A percentile compares a stretch with the other conserved stretches of the same genome.
phyloP scores from a whole-genome alignment of 2,329 filamentous ascomycete genomes.

The Pyricularia grisea region DNA sequence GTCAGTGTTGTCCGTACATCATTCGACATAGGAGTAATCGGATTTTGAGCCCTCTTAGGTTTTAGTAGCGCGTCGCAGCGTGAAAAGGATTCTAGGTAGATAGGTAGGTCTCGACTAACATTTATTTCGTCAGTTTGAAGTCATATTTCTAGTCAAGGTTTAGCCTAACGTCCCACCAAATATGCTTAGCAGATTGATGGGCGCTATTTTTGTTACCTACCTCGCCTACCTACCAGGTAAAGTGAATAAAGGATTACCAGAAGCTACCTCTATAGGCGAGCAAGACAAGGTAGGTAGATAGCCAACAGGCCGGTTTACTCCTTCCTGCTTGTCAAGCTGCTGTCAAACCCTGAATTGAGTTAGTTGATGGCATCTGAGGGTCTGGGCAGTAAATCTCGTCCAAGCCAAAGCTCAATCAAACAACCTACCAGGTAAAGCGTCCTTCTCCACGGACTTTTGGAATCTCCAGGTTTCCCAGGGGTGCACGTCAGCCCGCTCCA shows the following conservation, averaged over 20 bases:
- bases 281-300: no score
- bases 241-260: no score
- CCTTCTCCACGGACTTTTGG: neutral
- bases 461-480: neutral
- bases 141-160: neutral
- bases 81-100: neutral
- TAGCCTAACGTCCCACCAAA: neutral
- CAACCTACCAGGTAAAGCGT: neutral
- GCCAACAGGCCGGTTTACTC: no score
- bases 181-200: neutral
- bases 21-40: neutral
- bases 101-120: neutral
- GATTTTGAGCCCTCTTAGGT: neutral
- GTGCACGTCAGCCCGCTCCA: neutral
- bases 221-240: no score
- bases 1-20: neutral
- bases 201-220: neutral
- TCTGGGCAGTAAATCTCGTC: neutral
- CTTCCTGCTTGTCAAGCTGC: neutral
- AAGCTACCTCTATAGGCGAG: no score
- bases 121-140: neutral
- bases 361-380: neutral
- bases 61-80: neutral
- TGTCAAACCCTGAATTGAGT: neutral
- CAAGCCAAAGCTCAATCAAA: neutral